Evolutionary conservation across 108 stramenopile species (phyloP).

Genomic region (Pinguiococcus pyrenoidosus): DNA sequence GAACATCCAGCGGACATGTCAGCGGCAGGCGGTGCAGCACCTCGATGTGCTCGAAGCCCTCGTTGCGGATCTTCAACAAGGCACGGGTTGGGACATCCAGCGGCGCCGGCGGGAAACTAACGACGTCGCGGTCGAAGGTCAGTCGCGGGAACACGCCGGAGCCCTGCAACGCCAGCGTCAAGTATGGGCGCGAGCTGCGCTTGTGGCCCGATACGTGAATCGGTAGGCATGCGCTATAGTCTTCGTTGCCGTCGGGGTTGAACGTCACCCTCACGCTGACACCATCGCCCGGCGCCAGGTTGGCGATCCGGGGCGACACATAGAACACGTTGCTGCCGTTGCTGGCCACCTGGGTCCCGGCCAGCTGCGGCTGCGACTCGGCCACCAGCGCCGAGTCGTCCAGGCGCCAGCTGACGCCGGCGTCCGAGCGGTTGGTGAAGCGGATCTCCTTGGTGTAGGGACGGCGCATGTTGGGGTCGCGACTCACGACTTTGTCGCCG

Average conservation of each 20-base stretch:
- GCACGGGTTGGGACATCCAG: conserved; percentile 25
- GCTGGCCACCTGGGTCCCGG: background rate
- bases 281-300: conserved; percentile 36
- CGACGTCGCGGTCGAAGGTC: conserved; percentile 17
- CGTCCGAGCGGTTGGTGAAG: conserved; percentile 27
- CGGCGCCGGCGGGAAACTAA: conserved; percentile 43
- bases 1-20: conserved; percentile 27
- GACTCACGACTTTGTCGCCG: conserved; percentile 26
- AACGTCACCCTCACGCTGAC: conserved; percentile 27
- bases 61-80: conserved; percentile 23
- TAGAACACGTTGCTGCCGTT: conserved; percentile 16
- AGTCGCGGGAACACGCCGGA: conserved; percentile 38
- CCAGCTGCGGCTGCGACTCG: background rate
- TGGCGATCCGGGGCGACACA: conserved; percentile 32
- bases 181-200: conserved; percentile 11
- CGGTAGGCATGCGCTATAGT: conserved; percentile 6
- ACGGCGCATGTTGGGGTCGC: conserved; percentile 24
- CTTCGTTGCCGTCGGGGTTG: conserved; percentile 8
- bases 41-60: conserved; percentile 40
- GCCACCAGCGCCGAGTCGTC: conserved; percentile 12
- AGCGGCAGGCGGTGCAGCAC: conserved; percentile 27
- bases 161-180: conserved; percentile 22
- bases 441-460: conserved; percentile 28
- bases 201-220: background rate
- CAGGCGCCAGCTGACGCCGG: conserved; percentile 16